Base-by-base conservation (phyloP, 805 yeast species). In the Pichia manshurica region DNA sequence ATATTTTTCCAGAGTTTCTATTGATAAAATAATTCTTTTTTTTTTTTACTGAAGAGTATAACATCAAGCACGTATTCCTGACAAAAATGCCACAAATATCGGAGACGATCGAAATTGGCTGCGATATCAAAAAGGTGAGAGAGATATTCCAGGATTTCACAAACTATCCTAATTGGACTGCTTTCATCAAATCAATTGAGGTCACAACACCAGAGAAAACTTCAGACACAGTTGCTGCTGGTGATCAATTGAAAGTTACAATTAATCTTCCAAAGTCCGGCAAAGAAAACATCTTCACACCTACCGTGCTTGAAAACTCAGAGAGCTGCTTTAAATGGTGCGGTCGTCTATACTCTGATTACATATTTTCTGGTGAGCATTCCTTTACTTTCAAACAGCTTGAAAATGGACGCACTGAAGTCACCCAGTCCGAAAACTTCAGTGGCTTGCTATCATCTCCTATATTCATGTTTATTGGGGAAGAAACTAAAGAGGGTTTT, bases 381-480 rank as follows among this genome's bases (percentile, higher is more conserved):
- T 20, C 31, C 20, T 45, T 45, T 10, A 12, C 17, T 20, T 39
- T 45, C 20, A 20, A 39, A 19, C 22, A 15, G 19, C 22, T 38
- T 21, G 28, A 31, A 8, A 33, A 32, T 16, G 33, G 28, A 22
- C 15, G 16, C 17, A 44, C 47, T n/a, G 13, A 44, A 32, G 16
- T 44, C 19, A 38, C 12, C 9, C 47, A 39, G 22, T 16, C 29
- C 19, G 44, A 45, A 39, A 21, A 15, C 8, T 39, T 39, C 29
- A 12, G 32, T 3, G 39, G 44, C 8, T 7, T 20, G n/a, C 25
- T 45, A 16, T 21, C 44, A 3, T 12, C 17, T 10, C 44, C 47
- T 13, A 21, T 45, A 9, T 6, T 45, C 15, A 19, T 15, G 31
- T 23, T 39, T 31, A 32, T 38, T 21, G 47, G 43, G 7, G 17